Evolutionary conservation across 2,329 filamentous ascomycete species (phyloP), one percentile per base, ranked within the genome.

Genomic region (Scedosporium apiospermum): DNA sequence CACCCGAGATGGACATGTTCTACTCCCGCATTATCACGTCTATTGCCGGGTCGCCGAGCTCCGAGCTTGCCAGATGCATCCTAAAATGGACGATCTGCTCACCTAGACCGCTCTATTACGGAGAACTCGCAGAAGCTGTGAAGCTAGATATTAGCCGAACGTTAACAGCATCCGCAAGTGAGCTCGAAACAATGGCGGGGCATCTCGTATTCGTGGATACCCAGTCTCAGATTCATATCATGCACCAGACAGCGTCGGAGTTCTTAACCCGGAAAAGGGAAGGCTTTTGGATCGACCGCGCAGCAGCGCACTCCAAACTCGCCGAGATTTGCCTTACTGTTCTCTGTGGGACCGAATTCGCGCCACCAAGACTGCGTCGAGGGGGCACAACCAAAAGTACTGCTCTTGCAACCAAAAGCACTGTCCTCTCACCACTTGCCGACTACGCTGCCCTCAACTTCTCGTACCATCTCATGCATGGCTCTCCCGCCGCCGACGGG

Each of bases 1-100:
- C 34, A 12, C 68, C 65, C 6, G 68, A 67, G 58, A 69, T 70
- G 68, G 64, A 66, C 41, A 65, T 63, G 3, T 65, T 70, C 55
- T 70, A 70, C 60, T 58, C 26, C 26, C 62, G 67, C 1, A 70
- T 70, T 27, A 55, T 68, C 26, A 38, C 63, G 42, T 60, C 57
- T 41, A 65, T 69, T 30, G 18, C 62, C 27, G 23, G 14, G 23
- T 66, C 65, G 0, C 62, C 65, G 12, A 67, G 65, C 42, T 63
- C 58, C 2, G 62, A 64, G 2, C 53, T 64, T 23, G 63, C 62
- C 2, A 64, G 57, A n/a, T 59, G 61, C 51, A 65, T 62, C n/a
- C 58, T 61, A 14, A 65, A 62, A 55, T 66, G 65, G 65, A 42
- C 57, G 1, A 46, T 60, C 16, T 65, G 59, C 49, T 58, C 61